Evolutionary conservation across 495 filamentous ascomycete genomes (phyloP), one percentile per base, ranked within the genome.

Genomic region (Hypoxylon fuscum): DNA sequence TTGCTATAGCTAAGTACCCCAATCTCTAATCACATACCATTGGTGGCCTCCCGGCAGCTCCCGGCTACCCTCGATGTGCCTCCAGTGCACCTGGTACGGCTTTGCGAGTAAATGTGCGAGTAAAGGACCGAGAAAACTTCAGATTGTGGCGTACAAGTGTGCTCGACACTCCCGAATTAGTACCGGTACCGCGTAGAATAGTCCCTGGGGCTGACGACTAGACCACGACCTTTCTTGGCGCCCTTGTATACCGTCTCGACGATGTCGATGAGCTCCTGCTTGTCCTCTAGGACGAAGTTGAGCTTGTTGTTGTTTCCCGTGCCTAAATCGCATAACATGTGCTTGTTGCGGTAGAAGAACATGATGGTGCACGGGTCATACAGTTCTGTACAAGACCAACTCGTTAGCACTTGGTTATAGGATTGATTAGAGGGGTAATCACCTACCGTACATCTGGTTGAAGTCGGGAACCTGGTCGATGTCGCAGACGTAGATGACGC

Each of bases 271-370:
- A 98, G 76, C 78, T 98, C 95, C 74, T 98, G 95, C 77, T 98
- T 98, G 71, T 98, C 95, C 76, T 98, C 95, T 52, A 97, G 76
- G 34, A 98, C 93, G 87, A 91, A 98, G 76, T 97, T 98, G 68
- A 96, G 81, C 51, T 74, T 74, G 76, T 98, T 98, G 75, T 98
- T 98, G 78, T 98, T 96, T 66, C 95, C 95, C 4, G 96, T 98
- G 10, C 95, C 94, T 62, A 96, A 95, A 86, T 97, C 95, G 73
- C 89, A 93, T 91, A 96, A 95, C 88, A 98, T 98, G 75, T 98
- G 93, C 76, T 97, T 98, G 73, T 98, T 98, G 43, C 95, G 85
- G 77, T 93, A 98, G 83, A 98, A 98, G 82, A 95, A 97, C 84
- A 89, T 89, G 57, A 90, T 84, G 5, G 86, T 87, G 77, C 87